Evolutionary conservation across 306 rosid genomes (phyloP).

Genomic region (Morella rubra): DNA sequence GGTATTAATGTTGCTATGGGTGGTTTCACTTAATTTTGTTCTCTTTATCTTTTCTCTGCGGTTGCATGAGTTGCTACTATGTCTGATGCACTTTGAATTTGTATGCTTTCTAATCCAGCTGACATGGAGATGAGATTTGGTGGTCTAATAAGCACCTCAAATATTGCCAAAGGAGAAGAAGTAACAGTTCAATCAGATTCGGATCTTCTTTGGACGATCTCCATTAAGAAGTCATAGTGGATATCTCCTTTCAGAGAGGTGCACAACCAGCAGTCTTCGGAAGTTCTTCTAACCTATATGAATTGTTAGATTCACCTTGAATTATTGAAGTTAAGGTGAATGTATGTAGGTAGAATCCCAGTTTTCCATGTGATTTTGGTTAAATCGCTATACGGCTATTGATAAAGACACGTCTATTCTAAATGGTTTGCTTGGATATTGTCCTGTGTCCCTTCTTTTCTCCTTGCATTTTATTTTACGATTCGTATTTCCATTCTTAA

Average conservation of each 20-base stretch:
- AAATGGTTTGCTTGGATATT: no score
- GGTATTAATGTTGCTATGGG: neutral
- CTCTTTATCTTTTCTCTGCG: neutral
- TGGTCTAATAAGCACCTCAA: constrained; percentile 86
- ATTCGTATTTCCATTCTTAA: no score
- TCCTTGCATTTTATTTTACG: no score
- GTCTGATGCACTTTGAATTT: constrained; percentile 20
- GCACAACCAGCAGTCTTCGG: constrained; percentile 7
- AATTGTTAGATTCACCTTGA: neutral
- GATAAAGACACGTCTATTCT: no score
- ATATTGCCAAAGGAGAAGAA: constrained; percentile 62
- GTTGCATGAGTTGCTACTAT: constrained; percentile 13
- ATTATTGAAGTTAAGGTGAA: constrained; percentile 14
- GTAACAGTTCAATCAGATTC: constrained; percentile 80
- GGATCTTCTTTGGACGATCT: constrained; percentile 94
- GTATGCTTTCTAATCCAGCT: constrained; percentile 47
- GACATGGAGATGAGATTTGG: constrained; percentile 79
- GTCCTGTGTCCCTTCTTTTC: no score
- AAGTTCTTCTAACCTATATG: constrained; percentile 7
- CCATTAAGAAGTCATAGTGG: constrained; percentile 53
- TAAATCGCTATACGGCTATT: no score
- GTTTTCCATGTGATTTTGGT: neutral
- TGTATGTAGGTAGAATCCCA: neutral
- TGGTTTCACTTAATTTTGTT: neutral
- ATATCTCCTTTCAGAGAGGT: constrained; percentile 22